Base-by-base conservation (phyloP, 257 asterid species). In the Craterostigma plantagineum region DNA sequence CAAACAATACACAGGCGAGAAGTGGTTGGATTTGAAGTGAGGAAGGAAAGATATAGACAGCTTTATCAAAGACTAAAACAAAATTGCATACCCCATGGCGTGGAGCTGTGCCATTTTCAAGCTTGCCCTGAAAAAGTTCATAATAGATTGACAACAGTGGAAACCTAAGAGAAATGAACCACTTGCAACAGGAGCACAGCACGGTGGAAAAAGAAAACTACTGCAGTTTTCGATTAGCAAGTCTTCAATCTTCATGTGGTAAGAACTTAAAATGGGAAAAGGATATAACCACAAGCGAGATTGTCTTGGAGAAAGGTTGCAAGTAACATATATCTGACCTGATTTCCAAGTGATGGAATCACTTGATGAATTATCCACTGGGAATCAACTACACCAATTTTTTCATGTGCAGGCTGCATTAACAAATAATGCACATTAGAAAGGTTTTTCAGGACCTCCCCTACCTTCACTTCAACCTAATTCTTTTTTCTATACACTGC, bases 341-440 rank as follows among this genome's bases (percentile, higher is more conserved):
- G 99, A 59, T 66, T 85, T 62, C 99, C 99, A 40, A 90, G 91
- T 63, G 99, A 83, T 50, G 99, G 99, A 63, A 90, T 80, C 46
- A 84, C 96, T 90, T 80, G 94, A 69, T 90, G 99, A 58, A 90
- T 79, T 55, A 90, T 80, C 99, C 99, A 90, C 43, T 90, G 96
- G 40, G 99, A 83, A 67, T 90, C 99, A 52, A 90, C 99, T 14
- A 90, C 99, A 16, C 99, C 99, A 43, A 90, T 80, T 68, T 90
- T 90, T 65, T 90, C 94, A 64, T 90, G 99, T 37, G 99, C 91
- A 60, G 99, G 99, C 99, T 90, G 75, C 73, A 55, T 30, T 48
- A 53, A 8, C 1, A 10, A 7, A 15, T 10, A 12, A n/a, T 14
- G 15, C 16, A 41, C 12, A 41, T 2, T 1, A 8, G 2, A n/a